phyloP scores from a whole-genome alignment of 768 basidiomycete genomes.

The Coprinopsis cinerea region DNA sequence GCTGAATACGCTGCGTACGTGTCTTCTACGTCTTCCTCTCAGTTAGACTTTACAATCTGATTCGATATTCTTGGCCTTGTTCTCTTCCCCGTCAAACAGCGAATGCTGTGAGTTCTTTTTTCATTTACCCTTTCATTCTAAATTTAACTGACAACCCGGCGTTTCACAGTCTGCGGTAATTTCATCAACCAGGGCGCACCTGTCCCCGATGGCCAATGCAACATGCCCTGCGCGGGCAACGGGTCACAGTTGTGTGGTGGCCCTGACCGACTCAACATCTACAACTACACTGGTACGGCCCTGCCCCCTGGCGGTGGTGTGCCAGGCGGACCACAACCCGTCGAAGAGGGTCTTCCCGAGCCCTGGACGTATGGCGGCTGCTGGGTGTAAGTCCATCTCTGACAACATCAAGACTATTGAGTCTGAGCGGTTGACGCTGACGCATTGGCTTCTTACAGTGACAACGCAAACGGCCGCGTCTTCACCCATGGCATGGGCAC shows the following conservation, averaged over 20 bases:
- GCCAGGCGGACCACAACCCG: conserved; percentile 30
- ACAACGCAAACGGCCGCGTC: conserved; percentile 63
- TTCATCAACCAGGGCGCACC: conserved; percentile 44
- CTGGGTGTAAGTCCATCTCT: conserved; percentile 44
- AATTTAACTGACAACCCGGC: not conserved
- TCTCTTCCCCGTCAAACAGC: conserved; percentile 15
- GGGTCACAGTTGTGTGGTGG: conserved; percentile 68
- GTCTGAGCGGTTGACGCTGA: too few relatives aligned
- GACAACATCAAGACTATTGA: not conserved
- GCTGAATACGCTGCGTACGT: conserved; percentile 35
- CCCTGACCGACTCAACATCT: conserved; percentile 57
- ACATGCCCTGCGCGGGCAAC: conserved; percentile 62
- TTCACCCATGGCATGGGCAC: conserved; percentile 27
- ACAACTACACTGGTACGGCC: conserved; percentile 61
- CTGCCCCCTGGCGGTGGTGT: conserved; percentile 37
- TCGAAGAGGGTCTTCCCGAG: conserved; percentile 45
- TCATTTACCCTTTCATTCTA: not conserved
- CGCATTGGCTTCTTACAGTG: conserved; percentile 28
- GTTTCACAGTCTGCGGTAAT: conserved; percentile 42
- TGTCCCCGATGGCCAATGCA: conserved; percentile 48
- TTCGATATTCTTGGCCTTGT: not conserved
- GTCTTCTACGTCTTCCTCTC: not conserved
- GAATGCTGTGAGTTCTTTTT: conserved; percentile 46
- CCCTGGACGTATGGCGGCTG: conserved; percentile 60
- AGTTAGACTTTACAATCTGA: not conserved